Conservation (phyloP, 2,329 filamentous ascomycete species). For the Colletotrichum acutatum region DNA sequence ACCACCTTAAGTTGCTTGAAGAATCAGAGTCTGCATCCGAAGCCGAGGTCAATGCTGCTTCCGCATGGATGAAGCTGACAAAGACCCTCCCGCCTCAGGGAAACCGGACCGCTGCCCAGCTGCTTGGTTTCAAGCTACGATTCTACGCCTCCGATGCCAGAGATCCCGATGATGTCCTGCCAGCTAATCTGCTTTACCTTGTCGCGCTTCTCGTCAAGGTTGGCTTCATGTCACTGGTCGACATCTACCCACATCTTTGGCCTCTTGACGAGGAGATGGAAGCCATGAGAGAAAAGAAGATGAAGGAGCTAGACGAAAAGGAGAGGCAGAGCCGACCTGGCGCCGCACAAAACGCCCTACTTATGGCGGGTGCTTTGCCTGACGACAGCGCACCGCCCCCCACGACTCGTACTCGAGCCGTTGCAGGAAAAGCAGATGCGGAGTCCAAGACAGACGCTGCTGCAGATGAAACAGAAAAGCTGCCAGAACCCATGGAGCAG, state of each 20-base stretch:
- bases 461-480: slow-evolving; percentile 60
- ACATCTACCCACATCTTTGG: slow-evolving; percentile 93
- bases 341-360: slow-evolving; percentile 82
- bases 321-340: slow-evolving; percentile 78
- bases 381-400: slow-evolving; percentile 76
- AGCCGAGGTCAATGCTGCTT: slow-evolving; percentile 65
- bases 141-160: slow-evolving; percentile 90
- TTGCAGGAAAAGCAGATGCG: slow-evolving; percentile 60
- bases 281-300: slow-evolving; percentile 73
- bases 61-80: slow-evolving; percentile 83
- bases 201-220: slow-evolving; percentile 95
- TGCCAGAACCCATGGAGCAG: slow-evolving; percentile 83
- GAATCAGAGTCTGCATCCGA: slow-evolving; percentile 54
- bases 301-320: slow-evolving; percentile 82
- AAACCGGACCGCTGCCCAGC: slow-evolving; percentile 91
- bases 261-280: slow-evolving; percentile 88
- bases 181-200: slow-evolving; percentile 92
- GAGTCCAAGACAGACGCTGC: slow-evolving; percentile 62
- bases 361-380: slow-evolving; percentile 85
- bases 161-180: slow-evolving; percentile 79
- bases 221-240: slow-evolving; percentile 91
- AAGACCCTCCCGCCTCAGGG: slow-evolving; percentile 85
- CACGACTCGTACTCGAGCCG: slow-evolving; percentile 60
- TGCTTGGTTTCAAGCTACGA: slow-evolving; percentile 95
- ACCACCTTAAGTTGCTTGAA: slow-evolving; percentile 61